Conservation (phyloP, 176 grass and related monocot genomes). For the Puccinellia tenuiflora region DNA sequence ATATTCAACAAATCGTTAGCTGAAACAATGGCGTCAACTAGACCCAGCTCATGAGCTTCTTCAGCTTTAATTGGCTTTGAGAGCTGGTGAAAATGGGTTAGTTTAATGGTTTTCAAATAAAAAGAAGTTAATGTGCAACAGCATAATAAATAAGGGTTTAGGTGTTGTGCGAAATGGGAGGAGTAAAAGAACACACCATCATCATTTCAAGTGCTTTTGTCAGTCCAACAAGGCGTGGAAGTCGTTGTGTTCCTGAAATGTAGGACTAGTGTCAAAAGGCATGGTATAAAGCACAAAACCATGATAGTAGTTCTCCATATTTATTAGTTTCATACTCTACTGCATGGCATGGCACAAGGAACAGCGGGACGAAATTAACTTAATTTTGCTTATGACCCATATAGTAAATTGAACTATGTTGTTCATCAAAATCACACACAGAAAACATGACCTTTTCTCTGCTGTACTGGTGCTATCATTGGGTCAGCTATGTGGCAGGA, state of each 20-base stretch:
- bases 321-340: background rate
- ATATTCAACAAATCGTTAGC: constrained; percentile 63
- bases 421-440: background rate
- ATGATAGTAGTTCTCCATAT: background rate
- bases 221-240: constrained; percentile 86
- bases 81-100: constrained; percentile 31
- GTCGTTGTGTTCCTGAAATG: constrained; percentile 77
- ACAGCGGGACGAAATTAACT: background rate
- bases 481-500: background rate
- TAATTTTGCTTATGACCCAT: background rate
- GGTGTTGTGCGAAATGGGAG: background rate
- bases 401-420: background rate
- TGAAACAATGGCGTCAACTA: constrained; percentile 76
- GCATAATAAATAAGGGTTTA: background rate
- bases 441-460: background rate
- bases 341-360: background rate
- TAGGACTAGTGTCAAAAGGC: background rate
- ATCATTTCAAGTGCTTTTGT: constrained; percentile 88
- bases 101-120: background rate
- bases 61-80: constrained; percentile 79
- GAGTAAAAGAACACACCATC: constrained; percentile 42
- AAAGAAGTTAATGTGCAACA: background rate
- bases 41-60: constrained; percentile 61
- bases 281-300: background rate
- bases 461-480: background rate